Evolutionary conservation across 352 stramenopile genomes (phyloP).

Genomic region (Pythium coloratum): DNA sequence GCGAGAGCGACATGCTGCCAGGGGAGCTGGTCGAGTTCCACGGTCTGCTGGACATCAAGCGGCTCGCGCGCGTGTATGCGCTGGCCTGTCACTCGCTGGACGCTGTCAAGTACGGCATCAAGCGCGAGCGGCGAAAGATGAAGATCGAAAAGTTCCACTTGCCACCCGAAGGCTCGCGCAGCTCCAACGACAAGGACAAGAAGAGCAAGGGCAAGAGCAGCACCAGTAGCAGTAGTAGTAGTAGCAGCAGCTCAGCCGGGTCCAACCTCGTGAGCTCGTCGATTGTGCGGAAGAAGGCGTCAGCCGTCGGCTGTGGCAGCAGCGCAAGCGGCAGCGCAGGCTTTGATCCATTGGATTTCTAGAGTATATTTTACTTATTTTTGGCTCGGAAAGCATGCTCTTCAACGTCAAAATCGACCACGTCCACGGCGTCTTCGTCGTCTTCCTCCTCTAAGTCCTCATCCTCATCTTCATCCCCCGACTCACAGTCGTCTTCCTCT

Average conservation of each 20-base stretch:
- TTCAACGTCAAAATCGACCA: conserved; percentile 23
- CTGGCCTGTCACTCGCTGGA: conserved; percentile 55
- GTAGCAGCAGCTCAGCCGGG: neutral
- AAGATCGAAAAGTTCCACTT: conserved; percentile 81
- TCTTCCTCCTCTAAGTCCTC: conserved; percentile 26
- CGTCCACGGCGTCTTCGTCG: conserved; percentile 28
- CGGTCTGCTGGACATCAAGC: conserved; percentile 54
- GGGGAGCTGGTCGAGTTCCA: conserved; percentile 62
- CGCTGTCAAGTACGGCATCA: conserved; percentile 59
- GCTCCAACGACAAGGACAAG: conserved; percentile 23
- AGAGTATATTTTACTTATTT: conserved; percentile 15
- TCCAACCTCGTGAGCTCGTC: conserved; percentile 31
- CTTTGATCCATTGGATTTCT: conserved; percentile 26
- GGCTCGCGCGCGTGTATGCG: conserved; percentile 57
- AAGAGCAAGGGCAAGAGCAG: conserved; percentile 2
- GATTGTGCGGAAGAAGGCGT: conserved; percentile 9
- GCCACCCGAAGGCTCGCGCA: conserved; percentile 62
- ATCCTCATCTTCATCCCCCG: conserved; percentile 15
- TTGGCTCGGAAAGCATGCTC: conserved; percentile 41
- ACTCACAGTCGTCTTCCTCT: conserved; percentile 18
- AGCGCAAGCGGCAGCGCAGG: neutral
- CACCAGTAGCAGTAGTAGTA: neutral
- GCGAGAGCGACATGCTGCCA: conserved; percentile 55
- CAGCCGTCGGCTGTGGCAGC: conserved; percentile 6
- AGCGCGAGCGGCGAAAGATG: conserved; percentile 69